Percentiles rank a stretch among this genome's conserved stretches.
These are phyloP conservation scores for Whalleya microplaca DNA, from an alignment of 2,329 filamentous ascomycete species.

Conservation along the genomic window DNA sequence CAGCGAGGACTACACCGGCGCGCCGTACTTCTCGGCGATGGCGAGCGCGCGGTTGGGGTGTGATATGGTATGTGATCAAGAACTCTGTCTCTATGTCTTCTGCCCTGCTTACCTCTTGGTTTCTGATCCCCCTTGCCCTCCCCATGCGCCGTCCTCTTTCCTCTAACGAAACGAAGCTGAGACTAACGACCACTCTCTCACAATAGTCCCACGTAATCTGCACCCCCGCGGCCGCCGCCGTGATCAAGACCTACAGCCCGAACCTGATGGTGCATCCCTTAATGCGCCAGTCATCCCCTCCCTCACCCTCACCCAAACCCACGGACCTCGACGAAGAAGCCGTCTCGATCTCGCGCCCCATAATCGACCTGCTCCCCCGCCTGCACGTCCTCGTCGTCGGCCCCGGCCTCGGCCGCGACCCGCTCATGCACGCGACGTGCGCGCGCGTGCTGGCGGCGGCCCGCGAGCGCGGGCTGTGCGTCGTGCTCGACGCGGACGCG, in stretches of 20 bases:
- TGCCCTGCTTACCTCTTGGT: not conserved
- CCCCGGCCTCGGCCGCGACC: conserved; percentile 87
- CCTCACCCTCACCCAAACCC: conserved; percentile 53
- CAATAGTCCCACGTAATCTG: conserved; percentile 93
- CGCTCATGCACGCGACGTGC: conserved; percentile 86
- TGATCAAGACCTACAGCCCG: conserved; percentile 97
- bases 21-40: conserved; percentile 98
- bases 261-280: conserved; percentile 98
- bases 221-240: conserved; percentile 80
- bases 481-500: conserved; percentile 63
- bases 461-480: conserved; percentile 69
- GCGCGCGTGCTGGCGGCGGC: conserved; percentile 79
- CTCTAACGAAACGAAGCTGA: not conserved
- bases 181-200: not conserved
- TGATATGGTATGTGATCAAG: conserved; percentile 70
- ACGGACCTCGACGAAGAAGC: conserved; percentile 59
- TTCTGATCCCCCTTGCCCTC: not conserved
- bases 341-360: conserved; percentile 63
- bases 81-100: not conserved
- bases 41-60: conserved; percentile 88
- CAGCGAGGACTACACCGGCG: conserved; percentile 94
- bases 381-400: conserved; percentile 93
- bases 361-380: conserved; percentile 80
- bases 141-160: no score
- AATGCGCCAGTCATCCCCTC: conserved; percentile 72